Percentiles rank a stretch among this genome's conserved stretches.
Evolutionary conservation across 73 alveolate genomes (phyloP).

Genomic region (Uronychia binucleata): DNA sequence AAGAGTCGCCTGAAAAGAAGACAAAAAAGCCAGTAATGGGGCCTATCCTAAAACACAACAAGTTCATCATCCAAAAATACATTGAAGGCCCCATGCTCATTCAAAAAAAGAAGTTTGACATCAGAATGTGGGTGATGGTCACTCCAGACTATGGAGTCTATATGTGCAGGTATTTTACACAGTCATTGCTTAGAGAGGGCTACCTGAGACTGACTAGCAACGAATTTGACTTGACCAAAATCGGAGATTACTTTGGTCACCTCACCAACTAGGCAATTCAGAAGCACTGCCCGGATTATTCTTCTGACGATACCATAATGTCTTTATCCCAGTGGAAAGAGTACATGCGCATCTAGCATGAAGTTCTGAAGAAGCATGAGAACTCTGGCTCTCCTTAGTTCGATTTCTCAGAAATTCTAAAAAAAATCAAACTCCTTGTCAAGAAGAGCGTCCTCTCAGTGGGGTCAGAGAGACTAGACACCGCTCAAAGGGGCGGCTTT

Average conservation of each 20-base stretch:
- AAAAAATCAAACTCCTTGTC: background rate
- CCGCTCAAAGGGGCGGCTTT: no score
- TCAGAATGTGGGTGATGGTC: constrained; percentile 66
- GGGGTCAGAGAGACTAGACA: no score
- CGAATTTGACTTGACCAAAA: background rate
- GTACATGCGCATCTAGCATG: no score
- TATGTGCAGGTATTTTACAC: constrained; percentile 24
- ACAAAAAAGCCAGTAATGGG: background rate
- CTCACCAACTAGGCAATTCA: background rate
- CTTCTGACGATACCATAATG: background rate
- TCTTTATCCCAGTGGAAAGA: background rate
- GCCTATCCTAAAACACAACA: background rate
- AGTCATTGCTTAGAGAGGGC: constrained; percentile 2
- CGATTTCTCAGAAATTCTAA: background rate
- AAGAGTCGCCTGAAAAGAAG: background rate
- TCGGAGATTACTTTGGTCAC: background rate
- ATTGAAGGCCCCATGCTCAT: constrained; percentile 69
- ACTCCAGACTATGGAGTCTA: constrained; percentile 41
- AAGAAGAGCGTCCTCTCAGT: background rate
- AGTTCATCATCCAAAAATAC: constrained; percentile 61
- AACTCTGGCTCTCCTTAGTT: background rate
- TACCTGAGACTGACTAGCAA: background rate
- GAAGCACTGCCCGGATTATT: background rate
- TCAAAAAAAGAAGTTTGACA: constrained; percentile 68
- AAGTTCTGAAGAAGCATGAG: background rate